Evolutionary conservation across 2,329 filamentous ascomycete species (phyloP), one percentile per base, ranked within the genome.

Genomic region (Aspergillus felis): DNA sequence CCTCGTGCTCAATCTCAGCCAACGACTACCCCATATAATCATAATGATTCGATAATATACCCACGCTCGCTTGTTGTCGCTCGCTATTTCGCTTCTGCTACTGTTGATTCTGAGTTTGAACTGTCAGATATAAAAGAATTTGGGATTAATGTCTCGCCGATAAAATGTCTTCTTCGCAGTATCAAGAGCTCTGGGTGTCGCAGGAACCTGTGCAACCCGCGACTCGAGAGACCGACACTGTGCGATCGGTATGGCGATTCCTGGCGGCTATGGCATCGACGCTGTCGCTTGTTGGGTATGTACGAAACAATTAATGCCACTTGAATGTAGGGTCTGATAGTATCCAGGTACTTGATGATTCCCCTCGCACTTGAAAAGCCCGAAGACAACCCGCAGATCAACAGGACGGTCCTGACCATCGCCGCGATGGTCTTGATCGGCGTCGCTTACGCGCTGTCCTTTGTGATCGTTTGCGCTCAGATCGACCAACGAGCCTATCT

Each of bases 331-430:
- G 25, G 25, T 29, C 14, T 52, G 12, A 28, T 44, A 12, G 6
- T n/a, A 9, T 17, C 22, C 53, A 73, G 71, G 17, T 72, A 70
- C 44, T 44, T 73, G 41, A 64, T 72, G 8, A 60, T 72, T 10
- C 66, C 71, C 7, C 51, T 73, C 7, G 66, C 68, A 7, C 68
- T 73, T 46, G 64, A 63, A 24, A 50, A 61, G n/a, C 51, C 61
- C 14, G 52, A 64, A 10, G 53, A 59, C 9, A 56, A 59, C 5
- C 38, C 65, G 29, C 63, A 57, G 17, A 56, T 65, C 49, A 64
- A 69, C 54, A 63, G 57, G 51, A 62, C 66, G 35, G 58, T 65
- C 8, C 58, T 68, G 8, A 59, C 60, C 12, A 63, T 66, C n/a
- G 54, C 64, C 51, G 65, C 69, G n/a, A 60, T 67, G 25, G 61